Conservation (phyloP, 306 rosid genomes). For the Gynostemma pentaphyllum region DNA sequence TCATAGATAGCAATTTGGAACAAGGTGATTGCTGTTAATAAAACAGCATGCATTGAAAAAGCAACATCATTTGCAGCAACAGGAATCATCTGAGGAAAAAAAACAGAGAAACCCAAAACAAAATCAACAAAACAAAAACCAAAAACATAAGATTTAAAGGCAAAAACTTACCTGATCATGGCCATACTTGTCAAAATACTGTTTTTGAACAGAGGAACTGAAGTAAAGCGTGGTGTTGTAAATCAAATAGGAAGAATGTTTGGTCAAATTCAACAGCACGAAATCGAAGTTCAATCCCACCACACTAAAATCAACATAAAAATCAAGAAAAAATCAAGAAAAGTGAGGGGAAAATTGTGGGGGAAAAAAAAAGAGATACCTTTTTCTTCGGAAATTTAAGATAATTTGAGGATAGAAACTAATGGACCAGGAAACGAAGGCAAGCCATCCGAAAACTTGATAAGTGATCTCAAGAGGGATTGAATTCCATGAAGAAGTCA, state of each 20-base stretch:
- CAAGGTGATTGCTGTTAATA: slow-evolving; percentile 53
- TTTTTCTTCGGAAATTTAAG: slow-evolving; percentile 64
- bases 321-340: not conserved
- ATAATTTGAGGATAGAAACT: slow-evolving; percentile 80
- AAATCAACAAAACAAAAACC: not conserved
- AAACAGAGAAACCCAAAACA: slow-evolving; percentile 16
- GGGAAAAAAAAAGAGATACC: slow-evolving; percentile 21
- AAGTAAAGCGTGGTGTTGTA: slow-evolving; percentile 76
- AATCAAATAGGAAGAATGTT: slow-evolving; percentile 71
- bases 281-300: slow-evolving; percentile 90
- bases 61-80: slow-evolving; percentile 94
- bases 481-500: slow-evolving; percentile 82
- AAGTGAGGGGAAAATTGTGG: not conserved
- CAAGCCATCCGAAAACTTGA: slow-evolving; percentile 67
- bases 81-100: slow-evolving; percentile 88
- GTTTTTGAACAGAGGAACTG: slow-evolving; percentile 53
- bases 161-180: slow-evolving; percentile 46
- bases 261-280: slow-evolving; percentile 65
- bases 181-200: slow-evolving; percentile 65
- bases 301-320: slow-evolving; percentile 34
- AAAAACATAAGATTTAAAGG: not conserved
- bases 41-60: slow-evolving; percentile 78
- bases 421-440: slow-evolving; percentile 57
- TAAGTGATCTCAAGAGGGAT: slow-evolving; percentile 45
- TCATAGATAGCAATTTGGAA: slow-evolving; percentile 71